Evolutionary conservation across 192 early-diverging fungal genomes (phyloP).

Genomic region (Umbelopsis sp.): DNA sequence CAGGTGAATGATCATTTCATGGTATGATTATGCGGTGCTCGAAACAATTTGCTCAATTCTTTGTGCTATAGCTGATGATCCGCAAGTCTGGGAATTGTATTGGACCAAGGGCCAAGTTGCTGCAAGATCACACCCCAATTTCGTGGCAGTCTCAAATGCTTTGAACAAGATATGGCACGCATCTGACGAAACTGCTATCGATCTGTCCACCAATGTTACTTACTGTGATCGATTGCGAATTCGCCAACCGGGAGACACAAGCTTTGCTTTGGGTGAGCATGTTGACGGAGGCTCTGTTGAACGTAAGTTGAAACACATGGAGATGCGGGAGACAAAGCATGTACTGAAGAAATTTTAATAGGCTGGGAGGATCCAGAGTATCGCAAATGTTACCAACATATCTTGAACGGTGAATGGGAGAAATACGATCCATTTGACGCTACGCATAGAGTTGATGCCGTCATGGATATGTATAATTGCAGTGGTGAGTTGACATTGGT

Average conservation of each 20-base stretch:
- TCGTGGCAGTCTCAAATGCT: slow-evolving; percentile 26
- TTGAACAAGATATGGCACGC: slow-evolving; percentile 36
- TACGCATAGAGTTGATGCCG: slow-evolving; percentile 35
- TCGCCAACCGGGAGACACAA: slow-evolving; percentile 26
- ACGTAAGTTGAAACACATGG: slow-evolving; percentile 8
- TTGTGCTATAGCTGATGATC: slow-evolving; percentile 19
- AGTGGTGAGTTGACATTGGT: not conserved
- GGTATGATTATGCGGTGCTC: not conserved
- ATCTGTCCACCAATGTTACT: slow-evolving; percentile 31
- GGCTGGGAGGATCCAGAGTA: slow-evolving; percentile 41
- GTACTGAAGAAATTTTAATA: not conserved
- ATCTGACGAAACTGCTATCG: slow-evolving; percentile 14
- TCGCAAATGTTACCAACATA: slow-evolving; percentile 28
- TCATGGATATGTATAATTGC: slow-evolving; percentile 30
- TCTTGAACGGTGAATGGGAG: slow-evolving; percentile 36
- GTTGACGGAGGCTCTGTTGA: slow-evolving; percentile 34
- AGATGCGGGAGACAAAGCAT: not conserved
- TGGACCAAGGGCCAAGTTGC: slow-evolving; percentile 30
- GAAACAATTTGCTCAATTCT: not conserved
- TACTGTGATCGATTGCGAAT: slow-evolving; percentile 39
- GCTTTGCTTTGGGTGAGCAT: slow-evolving; percentile 32
- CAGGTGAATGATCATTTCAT: not conserved
- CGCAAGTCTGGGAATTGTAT: slow-evolving; percentile 36
- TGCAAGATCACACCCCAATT: slow-evolving; percentile 29
- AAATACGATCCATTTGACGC: slow-evolving; percentile 38